These are phyloP conservation scores for Magnolia kwangsiensis DNA, from an alignment of 164 flowering plant species.

Conservation along the genomic window DNA sequence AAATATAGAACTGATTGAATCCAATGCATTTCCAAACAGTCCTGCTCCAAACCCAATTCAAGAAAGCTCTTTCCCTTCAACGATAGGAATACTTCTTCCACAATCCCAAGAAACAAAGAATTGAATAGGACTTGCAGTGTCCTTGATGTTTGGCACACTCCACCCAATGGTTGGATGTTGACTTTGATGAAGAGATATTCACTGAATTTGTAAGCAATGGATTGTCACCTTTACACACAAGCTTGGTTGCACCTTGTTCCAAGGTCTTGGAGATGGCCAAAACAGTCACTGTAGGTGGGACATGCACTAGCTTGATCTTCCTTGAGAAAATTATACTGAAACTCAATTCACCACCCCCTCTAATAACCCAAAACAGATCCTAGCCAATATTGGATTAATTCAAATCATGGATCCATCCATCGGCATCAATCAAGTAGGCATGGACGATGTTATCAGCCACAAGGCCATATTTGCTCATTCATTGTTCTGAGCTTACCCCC, in stretches of 20 bases:
- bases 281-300: slow-evolving; percentile 10
- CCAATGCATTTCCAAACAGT: slow-evolving; percentile 42
- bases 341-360: slow-evolving; percentile 12
- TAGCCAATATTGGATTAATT: slow-evolving; percentile 4
- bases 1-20: slow-evolving; percentile 25
- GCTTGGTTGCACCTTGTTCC: slow-evolving; percentile 23
- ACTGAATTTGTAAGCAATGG: slow-evolving; percentile 19
- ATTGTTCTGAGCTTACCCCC: slow-evolving; percentile 14
- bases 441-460: slow-evolving; percentile 21
- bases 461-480: slow-evolving; percentile 16
- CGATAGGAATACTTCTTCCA: slow-evolving; percentile 11
- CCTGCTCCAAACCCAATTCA: slow-evolving; percentile 24
- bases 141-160: background rate
- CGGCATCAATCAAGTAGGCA: slow-evolving; percentile 20
- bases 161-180: background rate
- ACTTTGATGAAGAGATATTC: slow-evolving; percentile 21
- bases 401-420: slow-evolving; percentile 23
- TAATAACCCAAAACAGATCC: slow-evolving; percentile 14
- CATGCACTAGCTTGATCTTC: slow-evolving; percentile 10
- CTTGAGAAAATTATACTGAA: slow-evolving; percentile 9
- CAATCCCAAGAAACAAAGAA: slow-evolving; percentile 28
- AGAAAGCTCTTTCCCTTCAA: slow-evolving; percentile 32
- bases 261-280: slow-evolving; percentile 17
- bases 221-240: slow-evolving; percentile 31
- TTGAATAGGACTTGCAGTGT: slow-evolving; percentile 7